These are phyloP conservation scores for Fonsecaea pedrosoi DNA, from an alignment of 2,329 filamentous ascomycete genomes.

Conservation along the genomic window DNA sequence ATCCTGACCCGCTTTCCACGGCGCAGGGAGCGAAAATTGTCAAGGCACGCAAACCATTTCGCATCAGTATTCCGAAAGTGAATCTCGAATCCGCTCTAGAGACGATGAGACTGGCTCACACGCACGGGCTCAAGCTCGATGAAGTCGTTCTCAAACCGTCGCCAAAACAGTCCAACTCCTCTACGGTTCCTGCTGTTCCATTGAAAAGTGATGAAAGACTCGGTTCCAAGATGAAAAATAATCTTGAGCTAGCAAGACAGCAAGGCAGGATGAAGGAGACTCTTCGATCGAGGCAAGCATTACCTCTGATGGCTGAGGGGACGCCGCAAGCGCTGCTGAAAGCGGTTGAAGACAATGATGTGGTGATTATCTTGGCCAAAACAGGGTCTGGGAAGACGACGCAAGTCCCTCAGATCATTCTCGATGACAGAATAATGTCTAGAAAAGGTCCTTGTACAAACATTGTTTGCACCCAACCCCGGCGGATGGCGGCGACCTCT, in stretches of 20 bases:
- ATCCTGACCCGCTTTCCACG: background rate
- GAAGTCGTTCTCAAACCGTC: constrained; percentile 13
- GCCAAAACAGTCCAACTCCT: background rate
- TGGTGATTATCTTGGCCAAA: constrained; percentile 92
- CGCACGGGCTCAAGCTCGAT: constrained; percentile 22
- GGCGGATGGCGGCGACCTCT: constrained; percentile 94
- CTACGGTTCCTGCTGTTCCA: background rate
- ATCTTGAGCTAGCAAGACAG: constrained; percentile 8
- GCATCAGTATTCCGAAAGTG: constrained; percentile 14
- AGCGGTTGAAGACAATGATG: constrained; percentile 77
- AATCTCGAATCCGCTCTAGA: constrained; percentile 23
- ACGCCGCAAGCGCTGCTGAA: constrained; percentile 54
- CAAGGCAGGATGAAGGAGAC: constrained; percentile 5
- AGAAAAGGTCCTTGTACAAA: constrained; percentile 75
- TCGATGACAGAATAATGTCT: constrained; percentile 83
- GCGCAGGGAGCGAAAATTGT: background rate
- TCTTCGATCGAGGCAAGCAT: constrained; percentile 16
- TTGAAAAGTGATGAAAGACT: constrained; percentile 7
- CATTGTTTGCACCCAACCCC: constrained; percentile 92
- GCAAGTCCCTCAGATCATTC: constrained; percentile 90
- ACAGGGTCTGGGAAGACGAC: constrained; percentile 98
- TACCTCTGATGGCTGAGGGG: constrained; percentile 26
- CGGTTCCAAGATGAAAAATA: constrained; percentile 22
- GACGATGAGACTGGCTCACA: constrained; percentile 23
- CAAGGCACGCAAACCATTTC: constrained; percentile 16